Percentiles rank a stretch among this genome's conserved stretches.
phyloP scores from a whole-genome alignment of 768 basidiomycete species.

The Lentinula sp. region DNA sequence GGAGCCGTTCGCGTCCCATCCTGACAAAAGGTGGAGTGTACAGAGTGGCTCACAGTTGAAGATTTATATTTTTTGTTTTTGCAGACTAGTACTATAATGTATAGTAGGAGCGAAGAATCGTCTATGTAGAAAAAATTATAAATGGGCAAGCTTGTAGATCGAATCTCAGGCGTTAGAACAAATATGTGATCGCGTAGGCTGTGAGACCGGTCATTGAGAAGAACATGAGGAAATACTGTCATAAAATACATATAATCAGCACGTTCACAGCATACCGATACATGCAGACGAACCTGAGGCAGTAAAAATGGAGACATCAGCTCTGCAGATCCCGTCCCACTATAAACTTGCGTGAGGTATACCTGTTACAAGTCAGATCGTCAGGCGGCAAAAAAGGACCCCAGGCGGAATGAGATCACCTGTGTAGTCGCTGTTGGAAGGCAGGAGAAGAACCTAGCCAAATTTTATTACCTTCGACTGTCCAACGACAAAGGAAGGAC shows the following conservation, averaged over 20 bases:
- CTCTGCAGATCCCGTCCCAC: slow-evolving; percentile 58
- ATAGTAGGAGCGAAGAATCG: too few species aligned
- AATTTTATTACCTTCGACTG: not conserved
- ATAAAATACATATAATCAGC: not conserved
- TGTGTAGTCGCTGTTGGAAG: slow-evolving; percentile 58
- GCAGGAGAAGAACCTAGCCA: slow-evolving; percentile 47
- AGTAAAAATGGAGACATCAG: slow-evolving; percentile 59
- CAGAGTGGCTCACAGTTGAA: too few species aligned
- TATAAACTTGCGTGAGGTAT: slow-evolving; percentile 59
- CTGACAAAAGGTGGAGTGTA: too few species aligned
- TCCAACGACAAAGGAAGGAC: not conserved
- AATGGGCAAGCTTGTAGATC: too few species aligned
- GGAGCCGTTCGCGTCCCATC: too few species aligned
- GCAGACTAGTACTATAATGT: too few species aligned
- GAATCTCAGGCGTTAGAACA: slow-evolving; percentile 25
- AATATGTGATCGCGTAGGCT: slow-evolving; percentile 35
- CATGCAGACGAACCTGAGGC: slow-evolving; percentile 29
- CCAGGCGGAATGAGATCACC: slow-evolving; percentile 22
- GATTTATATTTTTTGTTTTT: too few species aligned
- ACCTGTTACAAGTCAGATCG: slow-evolving; percentile 29
- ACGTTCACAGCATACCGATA: slow-evolving; percentile 31
- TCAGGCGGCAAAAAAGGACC: not conserved
- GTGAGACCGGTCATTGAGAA: slow-evolving; percentile 43
- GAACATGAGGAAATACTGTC: slow-evolving; percentile 44
- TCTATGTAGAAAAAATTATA: too few species aligned